Percentiles rank a stretch among this genome's conserved stretches.
Evolutionary conservation across 768 basidiomycete genomes (phyloP).

Genomic region (Dacryopinax spathularia): DNA sequence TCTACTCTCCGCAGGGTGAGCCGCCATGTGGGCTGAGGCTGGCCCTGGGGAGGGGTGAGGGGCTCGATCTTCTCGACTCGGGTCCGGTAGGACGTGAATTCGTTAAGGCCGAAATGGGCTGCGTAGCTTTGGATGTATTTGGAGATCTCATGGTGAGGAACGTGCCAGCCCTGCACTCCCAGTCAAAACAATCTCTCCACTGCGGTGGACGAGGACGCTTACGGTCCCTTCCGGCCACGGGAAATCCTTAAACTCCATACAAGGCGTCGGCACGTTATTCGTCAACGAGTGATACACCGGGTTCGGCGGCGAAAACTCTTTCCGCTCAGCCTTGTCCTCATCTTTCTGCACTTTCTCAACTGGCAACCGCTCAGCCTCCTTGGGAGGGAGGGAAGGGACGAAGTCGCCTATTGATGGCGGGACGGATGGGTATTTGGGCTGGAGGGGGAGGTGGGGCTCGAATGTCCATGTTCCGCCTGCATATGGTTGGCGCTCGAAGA

Average conservation of each 20-base stretch:
- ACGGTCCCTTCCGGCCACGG: slow-evolving; percentile 15
- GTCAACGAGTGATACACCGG: slow-evolving; percentile 15
- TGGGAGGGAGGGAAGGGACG: background rate
- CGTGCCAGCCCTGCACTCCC: background rate
- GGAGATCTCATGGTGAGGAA: slow-evolving; percentile 11
- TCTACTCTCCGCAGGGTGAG: slow-evolving; percentile 6
- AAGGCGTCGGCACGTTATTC: slow-evolving; percentile 17
- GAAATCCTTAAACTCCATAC: slow-evolving; percentile 18
- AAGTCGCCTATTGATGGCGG: slow-evolving; percentile 17
- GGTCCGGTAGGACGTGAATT: slow-evolving; percentile 15
- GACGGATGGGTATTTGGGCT: slow-evolving; percentile 13
- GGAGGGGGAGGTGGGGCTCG: slow-evolving; percentile 5
- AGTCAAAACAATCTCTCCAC: background rate
- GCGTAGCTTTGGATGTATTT: slow-evolving; percentile 15
- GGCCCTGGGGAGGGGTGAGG: background rate
- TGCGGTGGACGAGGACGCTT: too few relatives aligned
- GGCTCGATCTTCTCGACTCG: slow-evolving; percentile 16
- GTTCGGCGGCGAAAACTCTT: slow-evolving; percentile 15
- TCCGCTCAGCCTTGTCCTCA: background rate
- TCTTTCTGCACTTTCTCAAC: background rate
- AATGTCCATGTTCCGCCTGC: slow-evolving; percentile 18
- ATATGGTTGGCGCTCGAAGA: slow-evolving; percentile 16
- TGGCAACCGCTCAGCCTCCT: background rate
- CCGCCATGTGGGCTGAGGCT: background rate
- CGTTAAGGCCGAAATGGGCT: slow-evolving; percentile 12